Base-by-base conservation (phyloP, 805 yeast genomes). In the Yamadazyma kitorensis region DNA sequence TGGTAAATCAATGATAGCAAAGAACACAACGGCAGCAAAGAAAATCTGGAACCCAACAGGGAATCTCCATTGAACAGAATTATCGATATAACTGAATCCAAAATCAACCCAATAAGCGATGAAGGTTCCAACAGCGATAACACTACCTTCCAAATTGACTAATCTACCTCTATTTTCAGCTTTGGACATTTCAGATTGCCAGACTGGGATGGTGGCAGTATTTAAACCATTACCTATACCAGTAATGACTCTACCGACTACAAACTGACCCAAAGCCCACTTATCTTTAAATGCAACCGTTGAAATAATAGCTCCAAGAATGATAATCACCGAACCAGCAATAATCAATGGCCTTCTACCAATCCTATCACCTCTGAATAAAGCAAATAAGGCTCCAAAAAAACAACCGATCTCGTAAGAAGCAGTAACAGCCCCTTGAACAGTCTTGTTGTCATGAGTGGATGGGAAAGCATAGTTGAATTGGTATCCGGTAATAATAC, bases 381-480 rank as follows among this genome's bases (percentile, higher is more conserved):
- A 55, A 3, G 66, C 65, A 29, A 58, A 57, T 29, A 65, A 40
- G 5, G 70, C 70, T 44, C 74, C 74, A 40, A 64, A 58, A 52
- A 66, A 65, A 52, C 70, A 68, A 19, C 93, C 94, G 27, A 83
- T 49, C 54, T 79, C 84, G 55, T 80, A 81, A 59, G 78, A 74
- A 2, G 82, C 61, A 2, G 80, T 76, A 24, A 79, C 80, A 13
- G 82, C 84, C 63, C 88, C 88, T 61, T 81, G 86, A 37, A 67
- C 47, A 14, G 71, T 60, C 19, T 51, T 42, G 22, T 41, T 45
- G 17, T 32, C 32, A 17, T 47, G 45, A 11, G 68, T 60, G 6
- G 64, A 57, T 5, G 68, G 70, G 37, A 63, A 63, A 34, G 55
- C 68, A 11, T 44, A 27, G 41, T 59, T 61, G 35, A 65, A 65